Percentiles rank a stretch among this genome's conserved stretches.
Evolutionary conservation across 495 filamentous ascomycete species (phyloP).

Genomic region (Xylaria castorea): DNA sequence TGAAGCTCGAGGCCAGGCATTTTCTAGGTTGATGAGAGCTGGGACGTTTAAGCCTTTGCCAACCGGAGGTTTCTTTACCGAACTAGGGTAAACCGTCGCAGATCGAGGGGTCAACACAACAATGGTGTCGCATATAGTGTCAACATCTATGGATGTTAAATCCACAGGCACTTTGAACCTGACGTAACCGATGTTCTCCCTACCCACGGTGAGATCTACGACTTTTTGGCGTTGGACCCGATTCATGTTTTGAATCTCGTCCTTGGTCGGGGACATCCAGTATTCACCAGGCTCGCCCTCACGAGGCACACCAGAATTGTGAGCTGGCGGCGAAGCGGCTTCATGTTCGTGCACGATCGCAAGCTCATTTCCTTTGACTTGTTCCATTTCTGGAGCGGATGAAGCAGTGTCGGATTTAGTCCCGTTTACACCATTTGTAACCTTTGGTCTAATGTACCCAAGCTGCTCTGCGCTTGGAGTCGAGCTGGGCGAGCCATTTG

Average conservation of each 20-base stretch:
- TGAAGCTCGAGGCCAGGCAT: slow-evolving; percentile 82
- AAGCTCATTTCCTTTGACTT: slow-evolving; percentile 76
- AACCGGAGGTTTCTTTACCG: slow-evolving; percentile 73
- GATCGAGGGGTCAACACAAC: slow-evolving; percentile 75
- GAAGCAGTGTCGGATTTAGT: slow-evolving; percentile 49
- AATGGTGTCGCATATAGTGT: slow-evolving; percentile 72
- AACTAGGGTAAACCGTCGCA: slow-evolving; percentile 84
- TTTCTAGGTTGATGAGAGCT: slow-evolving; percentile 80
- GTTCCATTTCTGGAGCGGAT: slow-evolving; percentile 70
- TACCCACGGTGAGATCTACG: slow-evolving; percentile 77
- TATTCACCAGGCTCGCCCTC: slow-evolving; percentile 76
- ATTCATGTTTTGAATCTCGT: slow-evolving; percentile 76
- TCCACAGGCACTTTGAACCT: slow-evolving; percentile 83
- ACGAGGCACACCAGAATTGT: slow-evolving; percentile 31
- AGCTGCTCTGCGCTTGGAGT: slow-evolving; percentile 66
- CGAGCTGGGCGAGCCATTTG: slow-evolving; percentile 52
- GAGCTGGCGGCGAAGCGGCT: slow-evolving; percentile 43
- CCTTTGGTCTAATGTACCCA: slow-evolving; percentile 67
- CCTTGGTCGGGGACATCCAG: slow-evolving; percentile 77
- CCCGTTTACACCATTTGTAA: slow-evolving; percentile 59
- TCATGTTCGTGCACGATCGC: slow-evolving; percentile 79
- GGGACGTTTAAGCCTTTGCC: slow-evolving; percentile 93
- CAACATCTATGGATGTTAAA: slow-evolving; percentile 72
- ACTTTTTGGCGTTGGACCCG: slow-evolving; percentile 74
- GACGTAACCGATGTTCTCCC: slow-evolving; percentile 77